These are phyloP conservation scores for Candida maesae DNA, from an alignment of 805 yeast genomes.

Conservation along the genomic window DNA sequence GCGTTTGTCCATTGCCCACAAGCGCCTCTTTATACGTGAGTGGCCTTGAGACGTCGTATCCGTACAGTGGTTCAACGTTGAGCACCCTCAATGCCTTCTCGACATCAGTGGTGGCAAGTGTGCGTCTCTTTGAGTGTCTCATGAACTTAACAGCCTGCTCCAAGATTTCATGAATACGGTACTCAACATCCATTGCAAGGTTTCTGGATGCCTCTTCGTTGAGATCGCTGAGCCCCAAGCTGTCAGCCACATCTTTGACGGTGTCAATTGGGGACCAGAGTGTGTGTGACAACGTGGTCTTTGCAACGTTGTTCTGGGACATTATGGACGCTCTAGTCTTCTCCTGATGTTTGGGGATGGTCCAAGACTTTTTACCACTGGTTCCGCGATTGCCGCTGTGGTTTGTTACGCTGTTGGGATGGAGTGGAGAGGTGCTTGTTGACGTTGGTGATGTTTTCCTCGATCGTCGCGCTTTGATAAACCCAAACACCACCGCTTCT, in stretches of 20 bases:
- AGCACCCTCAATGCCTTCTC: conserved; percentile 76
- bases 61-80: conserved; percentile 92
- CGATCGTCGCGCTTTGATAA: no score
- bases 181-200: conserved; percentile 98
- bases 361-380: no score
- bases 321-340: conserved; percentile 3
- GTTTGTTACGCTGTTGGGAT: no score
- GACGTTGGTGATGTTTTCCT: no score
- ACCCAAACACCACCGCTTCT: no score
- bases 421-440: no score
- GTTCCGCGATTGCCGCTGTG: no score
- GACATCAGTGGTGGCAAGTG: conserved; percentile 77
- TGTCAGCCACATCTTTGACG: conserved; percentile 92
- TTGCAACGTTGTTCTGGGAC: conserved; percentile 7
- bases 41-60: conserved; percentile 69
- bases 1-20: conserved; percentile 87
- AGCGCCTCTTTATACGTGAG: conserved; percentile 81
- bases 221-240: conserved; percentile 70
- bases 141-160: conserved; percentile 96
- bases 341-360: no score
- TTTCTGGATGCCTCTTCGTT: conserved; percentile 93
- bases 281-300: conserved; percentile 72
- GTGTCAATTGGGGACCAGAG: conserved; percentile 98
- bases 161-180: conserved; percentile 88
- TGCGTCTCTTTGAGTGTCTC: conserved; percentile 86